Evolutionary conservation across 2,329 filamentous ascomycete genomes (phyloP).

Genomic region (Colletotrichum sp.): DNA sequence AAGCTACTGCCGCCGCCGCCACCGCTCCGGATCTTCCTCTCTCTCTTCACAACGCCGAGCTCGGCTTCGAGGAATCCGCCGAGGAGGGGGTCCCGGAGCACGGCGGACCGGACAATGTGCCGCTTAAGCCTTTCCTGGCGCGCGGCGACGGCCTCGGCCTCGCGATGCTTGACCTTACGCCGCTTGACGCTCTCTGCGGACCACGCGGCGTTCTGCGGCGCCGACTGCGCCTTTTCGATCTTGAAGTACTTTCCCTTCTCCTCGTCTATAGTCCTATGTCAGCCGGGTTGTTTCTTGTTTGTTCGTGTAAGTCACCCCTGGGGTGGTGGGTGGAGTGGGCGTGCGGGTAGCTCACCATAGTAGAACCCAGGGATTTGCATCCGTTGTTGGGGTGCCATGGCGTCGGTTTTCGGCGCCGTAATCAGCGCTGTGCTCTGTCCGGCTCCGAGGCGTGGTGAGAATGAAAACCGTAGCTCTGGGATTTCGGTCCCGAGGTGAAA

Average conservation of each 20-base stretch:
- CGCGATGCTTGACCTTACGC: constrained; percentile 52
- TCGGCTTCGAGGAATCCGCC: constrained; percentile 40
- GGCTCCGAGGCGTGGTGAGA: not conserved
- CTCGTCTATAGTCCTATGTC: constrained; percentile 41
- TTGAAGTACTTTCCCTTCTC: constrained; percentile 72
- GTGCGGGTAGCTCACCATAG: constrained; percentile 46
- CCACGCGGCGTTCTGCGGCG: constrained; percentile 56
- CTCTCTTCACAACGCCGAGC: constrained; percentile 31
- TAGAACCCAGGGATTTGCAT: constrained; percentile 58
- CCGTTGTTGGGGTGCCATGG: constrained; percentile 18
- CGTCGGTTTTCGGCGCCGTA: not conserved
- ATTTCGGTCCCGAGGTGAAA: not conserved
- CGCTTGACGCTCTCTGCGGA: constrained; percentile 64
- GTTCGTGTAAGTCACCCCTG: not conserved
- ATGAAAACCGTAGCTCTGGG: not conserved
- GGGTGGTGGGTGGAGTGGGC: not conserved
- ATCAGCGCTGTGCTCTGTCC: not conserved
- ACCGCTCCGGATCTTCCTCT: not conserved
- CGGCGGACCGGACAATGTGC: constrained; percentile 42
- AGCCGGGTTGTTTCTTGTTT: not conserved
- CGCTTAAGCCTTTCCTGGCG: constrained; percentile 35
- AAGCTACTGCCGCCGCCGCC: not conserved
- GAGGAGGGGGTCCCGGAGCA: constrained; percentile 32
- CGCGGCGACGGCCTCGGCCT: constrained; percentile 29
- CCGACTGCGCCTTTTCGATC: constrained; percentile 62